Evolutionary conservation across 371 early-diverging fungal genomes (phyloP), one percentile per base, ranked within the genome.

Genomic region (Caulochytrium protostelioides): DNA sequence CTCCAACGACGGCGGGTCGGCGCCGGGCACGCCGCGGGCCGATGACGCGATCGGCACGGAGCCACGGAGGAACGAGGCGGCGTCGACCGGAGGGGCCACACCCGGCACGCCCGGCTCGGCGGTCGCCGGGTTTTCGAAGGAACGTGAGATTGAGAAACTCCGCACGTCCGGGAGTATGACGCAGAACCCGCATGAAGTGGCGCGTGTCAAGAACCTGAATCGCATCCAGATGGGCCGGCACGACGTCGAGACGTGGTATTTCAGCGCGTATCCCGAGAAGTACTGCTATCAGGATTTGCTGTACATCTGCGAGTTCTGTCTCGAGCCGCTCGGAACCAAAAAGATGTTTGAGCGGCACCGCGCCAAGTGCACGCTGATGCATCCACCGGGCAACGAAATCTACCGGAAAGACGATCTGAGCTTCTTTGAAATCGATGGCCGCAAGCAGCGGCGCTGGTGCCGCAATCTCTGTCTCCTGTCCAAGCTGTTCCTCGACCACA

Each of bases 401-500:
- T 90, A 90, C 54, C 62, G 89, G 25, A 60, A 80, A 35, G 78
- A 73, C 32, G 74, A 77, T 10, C 51, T 91, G 20, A 74, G 76
- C 12, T 83, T 92, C 47, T 92, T 84, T 51, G 92, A 92, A 47
- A 70, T 91, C 30, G 91, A 92, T 52, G 92, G 92, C 0, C 52
- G 79, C 28, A 72, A 74, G 28, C 85, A 92, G 51, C 52, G 64
- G 42, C 38, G 42, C 10, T 54, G 57, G 44, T 57, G 60, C 46
- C 54, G 51, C 19, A 50, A 55, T 41, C 42, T 57, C 14, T 57
- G 61, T 32, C 37, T 59, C 15, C 47, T 75, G 21, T 89, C 91
- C 30, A 99, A 99, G 48, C 64, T 91, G 43, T 97, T 98, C 53
- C 55, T 99, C 47, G 99, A 99, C 58, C 97, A 97, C 70, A 99